These are phyloP conservation scores for Ajuga reptans DNA, from an alignment of 305 asterid genomes.

Conservation along the genomic window DNA sequence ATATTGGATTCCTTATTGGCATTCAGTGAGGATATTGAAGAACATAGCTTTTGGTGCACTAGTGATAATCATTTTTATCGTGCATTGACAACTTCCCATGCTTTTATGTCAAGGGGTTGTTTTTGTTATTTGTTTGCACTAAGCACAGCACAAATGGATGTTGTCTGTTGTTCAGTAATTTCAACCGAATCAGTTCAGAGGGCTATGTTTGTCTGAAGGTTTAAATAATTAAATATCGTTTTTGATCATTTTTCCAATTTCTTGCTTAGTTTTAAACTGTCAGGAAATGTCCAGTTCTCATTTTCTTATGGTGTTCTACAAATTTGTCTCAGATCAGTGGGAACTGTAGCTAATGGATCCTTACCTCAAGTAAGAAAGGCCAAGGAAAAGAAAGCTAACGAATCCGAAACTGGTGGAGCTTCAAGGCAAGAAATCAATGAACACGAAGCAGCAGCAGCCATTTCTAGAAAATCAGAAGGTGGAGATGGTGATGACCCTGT, in stretches of 20 bases:
- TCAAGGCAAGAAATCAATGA: slow-evolving; percentile 37
- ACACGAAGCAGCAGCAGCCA: slow-evolving; percentile 27
- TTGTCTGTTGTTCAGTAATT: slow-evolving; percentile 8
- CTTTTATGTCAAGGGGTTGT: neutral
- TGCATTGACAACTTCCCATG: no score
- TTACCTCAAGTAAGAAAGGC: slow-evolving; percentile 35
- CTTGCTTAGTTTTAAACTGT: neutral
- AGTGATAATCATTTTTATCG: neutral
- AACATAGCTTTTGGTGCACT: neutral
- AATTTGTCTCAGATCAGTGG: slow-evolving; percentile 44
- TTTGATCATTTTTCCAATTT: neutral
- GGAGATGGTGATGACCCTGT: slow-evolving; percentile 32
- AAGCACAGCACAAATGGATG: neutral
- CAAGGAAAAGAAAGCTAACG: slow-evolving; percentile 33
- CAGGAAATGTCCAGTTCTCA: neutral
- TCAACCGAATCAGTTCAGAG: neutral
- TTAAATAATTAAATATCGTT: neutral
- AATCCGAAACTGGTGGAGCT: slow-evolving; percentile 31
- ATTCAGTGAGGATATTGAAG: neutral
- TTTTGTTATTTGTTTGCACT: neutral
- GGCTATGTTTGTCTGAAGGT: neutral
- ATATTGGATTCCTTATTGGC: neutral
- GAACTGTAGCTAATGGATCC: slow-evolving; percentile 45
- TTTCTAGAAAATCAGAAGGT: slow-evolving; percentile 26
- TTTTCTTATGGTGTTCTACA: slow-evolving; percentile 14